Percentiles rank a stretch among this genome's conserved stretches.
Evolutionary conservation across 352 stramenopile species (phyloP).

Genomic region (Phytopythium helicoides): DNA sequence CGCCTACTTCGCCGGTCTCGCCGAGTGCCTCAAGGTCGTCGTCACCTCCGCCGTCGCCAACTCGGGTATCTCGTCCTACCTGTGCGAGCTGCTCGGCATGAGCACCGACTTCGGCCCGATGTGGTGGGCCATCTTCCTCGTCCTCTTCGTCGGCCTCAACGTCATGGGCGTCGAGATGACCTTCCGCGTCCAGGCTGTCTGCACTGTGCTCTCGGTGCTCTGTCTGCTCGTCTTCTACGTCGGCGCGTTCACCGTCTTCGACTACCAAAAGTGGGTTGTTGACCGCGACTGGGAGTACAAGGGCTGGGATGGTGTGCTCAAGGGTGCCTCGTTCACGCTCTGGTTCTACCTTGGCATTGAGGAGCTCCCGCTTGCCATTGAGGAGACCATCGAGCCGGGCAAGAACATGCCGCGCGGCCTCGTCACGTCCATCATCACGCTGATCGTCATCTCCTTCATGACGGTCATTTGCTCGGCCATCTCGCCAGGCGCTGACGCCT

Average conservation of each 20-base stretch:
- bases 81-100: constrained; percentile 46
- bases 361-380: constrained; percentile 55
- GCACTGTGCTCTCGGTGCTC: constrained; percentile 49
- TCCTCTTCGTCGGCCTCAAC: constrained; percentile 57
- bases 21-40: constrained; percentile 57
- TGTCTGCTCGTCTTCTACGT: constrained; percentile 58
- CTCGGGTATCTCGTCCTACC: constrained; percentile 57
- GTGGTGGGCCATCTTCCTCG: constrained; percentile 56
- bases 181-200: constrained; percentile 55
- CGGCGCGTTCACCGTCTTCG: constrained; percentile 41
- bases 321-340: constrained; percentile 55
- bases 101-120: constrained; percentile 30
- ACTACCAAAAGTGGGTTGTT: constrained; percentile 50
- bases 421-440: constrained; percentile 44
- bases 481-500: constrained; percentile 37
- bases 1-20: constrained; percentile 56
- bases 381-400: constrained; percentile 56
- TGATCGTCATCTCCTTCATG: constrained; percentile 51
- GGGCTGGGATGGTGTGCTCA: constrained; percentile 40
- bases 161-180: constrained; percentile 54
- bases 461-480: constrained; percentile 63
- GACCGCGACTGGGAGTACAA: constrained; percentile 60
- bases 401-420: constrained; percentile 62
- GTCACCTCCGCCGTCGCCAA: constrained; percentile 48
- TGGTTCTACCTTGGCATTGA: constrained; percentile 73